A percentile compares a stretch with the other conserved stretches of the same genome.
phyloP scores from a whole-genome alignment of 1,139 yeast species.

The Suhomyces coccinellae region DNA sequence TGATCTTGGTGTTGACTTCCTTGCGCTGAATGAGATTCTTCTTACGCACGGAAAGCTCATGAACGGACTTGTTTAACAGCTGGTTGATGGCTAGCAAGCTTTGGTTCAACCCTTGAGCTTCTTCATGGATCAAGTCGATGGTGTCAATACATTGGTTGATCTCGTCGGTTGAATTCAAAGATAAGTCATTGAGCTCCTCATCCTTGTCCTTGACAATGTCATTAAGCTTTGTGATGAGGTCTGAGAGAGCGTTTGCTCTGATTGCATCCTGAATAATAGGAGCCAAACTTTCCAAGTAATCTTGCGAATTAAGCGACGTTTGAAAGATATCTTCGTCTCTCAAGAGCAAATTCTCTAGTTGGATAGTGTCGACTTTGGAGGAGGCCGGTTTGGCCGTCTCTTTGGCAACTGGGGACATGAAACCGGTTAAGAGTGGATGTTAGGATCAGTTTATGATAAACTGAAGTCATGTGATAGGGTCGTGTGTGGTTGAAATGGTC shows the following conservation, averaged over 20 bases:
- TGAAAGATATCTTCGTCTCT: conserved; percentile 50
- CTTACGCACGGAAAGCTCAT: conserved; percentile 60
- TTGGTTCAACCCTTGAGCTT: conserved; percentile 53
- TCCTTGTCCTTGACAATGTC: conserved; percentile 61
- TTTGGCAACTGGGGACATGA: conserved; percentile 10
- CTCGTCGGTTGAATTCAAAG: conserved; percentile 63
- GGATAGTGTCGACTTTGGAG: conserved; percentile 29
- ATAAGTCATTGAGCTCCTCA: conserved; percentile 59
- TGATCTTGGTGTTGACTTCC: conserved; percentile 58
- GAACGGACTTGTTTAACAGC: conserved; percentile 62
- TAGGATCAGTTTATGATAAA: too few relatives aligned
- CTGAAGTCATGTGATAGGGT: too few relatives aligned
- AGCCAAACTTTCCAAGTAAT: conserved; percentile 75
- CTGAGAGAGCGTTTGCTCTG: conserved; percentile 53
- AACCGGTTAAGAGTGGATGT: not conserved
- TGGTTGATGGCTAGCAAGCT: conserved; percentile 53
- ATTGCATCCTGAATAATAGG: conserved; percentile 77
- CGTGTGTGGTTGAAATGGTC: too few relatives aligned
- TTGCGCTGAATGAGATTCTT: conserved; percentile 54
- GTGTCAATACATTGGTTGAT: conserved; percentile 54
- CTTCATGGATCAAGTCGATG: conserved; percentile 55
- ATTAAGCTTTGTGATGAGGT: conserved; percentile 56
- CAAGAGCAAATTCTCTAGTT: conserved; percentile 41
- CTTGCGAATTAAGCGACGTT: conserved; percentile 59
- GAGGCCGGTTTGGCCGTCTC: conserved; percentile 6